Evolutionary conservation across 1,284 basidiomycete species (phyloP), one percentile per base, ranked within the genome.

Genomic region (Tylopilus orsonianus): DNA sequence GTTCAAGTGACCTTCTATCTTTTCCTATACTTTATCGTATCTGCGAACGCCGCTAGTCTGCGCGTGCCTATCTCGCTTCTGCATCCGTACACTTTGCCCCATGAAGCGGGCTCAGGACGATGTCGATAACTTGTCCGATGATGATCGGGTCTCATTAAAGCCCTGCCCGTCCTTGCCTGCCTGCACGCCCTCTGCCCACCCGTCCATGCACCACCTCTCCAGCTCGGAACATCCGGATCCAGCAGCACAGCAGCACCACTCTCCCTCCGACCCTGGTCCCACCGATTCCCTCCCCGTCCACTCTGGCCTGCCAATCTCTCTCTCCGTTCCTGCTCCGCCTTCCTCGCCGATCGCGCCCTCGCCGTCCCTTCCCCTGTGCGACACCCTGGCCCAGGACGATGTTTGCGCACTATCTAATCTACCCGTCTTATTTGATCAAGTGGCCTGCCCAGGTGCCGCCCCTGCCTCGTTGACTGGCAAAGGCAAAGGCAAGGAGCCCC

Each of bases 401-500:
- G 36, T 18, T 20, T 39, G 19, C 20, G 12, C 46, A 10, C 48
- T 35, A 66, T 63, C 66, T 60, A 58, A 65, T 68, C 68, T 53
- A 53, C 43, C 56, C 23, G n/a, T 9, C 35, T 44, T 50, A 44
- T 54, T 44, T 44, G 44, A 60, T 46, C 52, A 5, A 5, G 26
- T 12, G 38, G 19, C 27, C 40, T 49, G 46, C 18, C 34, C 24
- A 29, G 52, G 58, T 32, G 43, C 38, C 30, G 35, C 46, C 34
- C 20, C 43, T 51, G 58, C 65, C 60, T 58, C 61, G 14, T 56
- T 59, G 47, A 44, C 50, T 24, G 49, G 45, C 58, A 82, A 80
- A 68, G 85, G 81, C 52, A 87, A 86, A 63, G 77, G 67, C 50
- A 79, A 67, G 59, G 85, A 85, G 53, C 63, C 66, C 26, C 76